Evolutionary conservation across 495 filamentous ascomycete genomes (phyloP).

Genomic region (Glarea lozoyensis): DNA sequence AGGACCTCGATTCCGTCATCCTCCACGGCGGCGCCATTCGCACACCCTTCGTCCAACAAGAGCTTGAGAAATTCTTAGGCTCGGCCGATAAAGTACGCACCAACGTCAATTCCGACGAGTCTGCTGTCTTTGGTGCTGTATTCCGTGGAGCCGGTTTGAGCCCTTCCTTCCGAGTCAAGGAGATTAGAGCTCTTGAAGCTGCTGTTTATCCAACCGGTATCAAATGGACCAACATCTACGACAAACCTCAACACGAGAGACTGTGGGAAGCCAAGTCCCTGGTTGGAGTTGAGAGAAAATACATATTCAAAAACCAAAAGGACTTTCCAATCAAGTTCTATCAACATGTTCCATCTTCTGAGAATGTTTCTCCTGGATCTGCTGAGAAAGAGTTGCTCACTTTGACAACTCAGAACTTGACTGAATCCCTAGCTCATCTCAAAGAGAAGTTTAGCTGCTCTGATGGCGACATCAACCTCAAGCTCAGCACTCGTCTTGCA

Average conservation of each 20-base stretch:
- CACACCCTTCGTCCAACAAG: conserved; percentile 89
- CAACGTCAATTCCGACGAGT: conserved; percentile 96
- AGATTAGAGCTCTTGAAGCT: conserved; percentile 72
- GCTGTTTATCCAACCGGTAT: conserved; percentile 64
- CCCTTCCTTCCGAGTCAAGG: conserved; percentile 94
- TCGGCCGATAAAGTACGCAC: conserved; percentile 70
- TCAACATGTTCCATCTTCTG: conserved; percentile 45
- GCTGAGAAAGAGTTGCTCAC: conserved; percentile 21
- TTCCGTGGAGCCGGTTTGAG: conserved; percentile 89
- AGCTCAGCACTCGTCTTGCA: conserved; percentile 64
- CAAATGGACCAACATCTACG: conserved; percentile 63
- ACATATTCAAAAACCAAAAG: conserved; percentile 76
- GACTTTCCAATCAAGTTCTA: conserved; percentile 67
- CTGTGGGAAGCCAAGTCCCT: conserved; percentile 74
- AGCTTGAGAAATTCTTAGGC: conserved; percentile 69
- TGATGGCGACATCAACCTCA: conserved; percentile 67
- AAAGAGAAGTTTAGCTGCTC: conserved; percentile 69
- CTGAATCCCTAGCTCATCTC: conserved; percentile 65
- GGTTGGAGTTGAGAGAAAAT: conserved; percentile 72
- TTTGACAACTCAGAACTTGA: conserved; percentile 66
- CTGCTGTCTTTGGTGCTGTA: conserved; percentile 92
- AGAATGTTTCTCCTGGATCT: conserved; percentile 23
- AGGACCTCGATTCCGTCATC: conserved; percentile 82
- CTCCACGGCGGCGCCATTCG: conserved; percentile 85
- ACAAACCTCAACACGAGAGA: conserved; percentile 45